Conservation (phyloP, 495 filamentous ascomycete species). For the Ramalina intermedia region DNA sequence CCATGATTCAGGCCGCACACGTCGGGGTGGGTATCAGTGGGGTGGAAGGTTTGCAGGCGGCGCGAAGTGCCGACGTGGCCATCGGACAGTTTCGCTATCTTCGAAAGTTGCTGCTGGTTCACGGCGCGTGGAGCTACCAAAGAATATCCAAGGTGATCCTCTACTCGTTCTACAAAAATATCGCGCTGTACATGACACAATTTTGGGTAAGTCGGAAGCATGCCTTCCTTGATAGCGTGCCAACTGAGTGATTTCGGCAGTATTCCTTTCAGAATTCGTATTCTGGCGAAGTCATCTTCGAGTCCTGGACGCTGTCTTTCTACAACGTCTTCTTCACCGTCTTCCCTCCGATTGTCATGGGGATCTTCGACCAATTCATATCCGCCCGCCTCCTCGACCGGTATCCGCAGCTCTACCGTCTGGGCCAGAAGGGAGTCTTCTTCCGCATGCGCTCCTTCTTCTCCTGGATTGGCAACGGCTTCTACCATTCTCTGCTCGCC, state of each 20-base stretch:
- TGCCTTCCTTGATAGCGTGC: background rate
- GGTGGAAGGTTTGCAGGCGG: conserved; percentile 96
- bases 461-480: conserved; percentile 83
- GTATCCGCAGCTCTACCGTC: conserved; percentile 90
- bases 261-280: conserved; percentile 98
- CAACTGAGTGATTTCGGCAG: conserved; percentile 31
- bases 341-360: conserved; percentile 83
- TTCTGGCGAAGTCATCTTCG: conserved; percentile 95
- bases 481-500: conserved; percentile 87
- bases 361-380: conserved; percentile 96
- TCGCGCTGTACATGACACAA: conserved; percentile 95
- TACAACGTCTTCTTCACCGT: conserved; percentile 99
- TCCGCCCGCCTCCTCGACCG: conserved; percentile 90
- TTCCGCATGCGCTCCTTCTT: conserved; percentile 87
- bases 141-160: conserved; percentile 91
- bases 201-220: conserved; percentile 64
- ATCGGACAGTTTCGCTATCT: conserved; percentile 96
- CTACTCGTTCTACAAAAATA: conserved; percentile 99
- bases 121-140: conserved; percentile 96
- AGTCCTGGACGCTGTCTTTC: conserved; percentile 97
- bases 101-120: conserved; percentile 86
- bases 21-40: conserved; percentile 97
- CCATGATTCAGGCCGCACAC: conserved; percentile 98
- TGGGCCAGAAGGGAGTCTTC: conserved; percentile 83
- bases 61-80: conserved; percentile 86